These are phyloP conservation scores for Anaeromyces robustus DNA, from an alignment of 192 early-diverging fungal species.

Conservation along the genomic window DNA sequence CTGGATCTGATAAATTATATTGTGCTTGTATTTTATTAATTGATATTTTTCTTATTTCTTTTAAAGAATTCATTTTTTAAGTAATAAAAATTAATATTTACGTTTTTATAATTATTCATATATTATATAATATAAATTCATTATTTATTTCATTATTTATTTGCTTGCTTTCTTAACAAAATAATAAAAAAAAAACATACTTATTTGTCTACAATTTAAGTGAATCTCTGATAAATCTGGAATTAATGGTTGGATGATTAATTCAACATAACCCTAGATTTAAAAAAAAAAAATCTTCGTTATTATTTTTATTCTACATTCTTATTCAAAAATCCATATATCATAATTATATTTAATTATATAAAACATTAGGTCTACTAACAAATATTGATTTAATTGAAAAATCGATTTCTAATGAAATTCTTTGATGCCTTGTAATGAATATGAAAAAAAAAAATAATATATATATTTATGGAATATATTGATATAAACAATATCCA, in stretches of 20 bases:
- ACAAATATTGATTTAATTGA: not conserved
- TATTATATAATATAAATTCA: too few species aligned
- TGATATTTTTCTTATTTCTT: not conserved
- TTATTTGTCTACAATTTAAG: constrained; percentile 16
- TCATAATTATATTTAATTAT: too few species aligned
- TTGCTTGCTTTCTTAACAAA: not conserved
- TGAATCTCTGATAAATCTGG: constrained; percentile 8
- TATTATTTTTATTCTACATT: too few species aligned
- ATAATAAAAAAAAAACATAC: constrained; percentile 8
- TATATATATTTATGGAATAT: too few species aligned
- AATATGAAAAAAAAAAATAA: not conserved
- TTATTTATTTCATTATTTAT: too few species aligned
- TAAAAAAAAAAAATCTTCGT: too few species aligned
- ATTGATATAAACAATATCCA: too few species aligned
- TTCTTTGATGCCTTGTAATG: not conserved
- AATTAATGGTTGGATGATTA: not conserved
- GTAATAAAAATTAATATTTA: too few species aligned
- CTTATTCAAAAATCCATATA: too few species aligned
- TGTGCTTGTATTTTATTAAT: not conserved
- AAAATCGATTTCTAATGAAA: not conserved
- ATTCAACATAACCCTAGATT: not conserved
- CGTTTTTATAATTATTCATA: too few species aligned
- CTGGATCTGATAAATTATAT: not conserved
- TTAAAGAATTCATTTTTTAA: too few species aligned
- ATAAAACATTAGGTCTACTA: too few species aligned